phyloP scores from a whole-genome alignment of 2,329 filamentous ascomycete species.

The Fusarium nodosum region DNA sequence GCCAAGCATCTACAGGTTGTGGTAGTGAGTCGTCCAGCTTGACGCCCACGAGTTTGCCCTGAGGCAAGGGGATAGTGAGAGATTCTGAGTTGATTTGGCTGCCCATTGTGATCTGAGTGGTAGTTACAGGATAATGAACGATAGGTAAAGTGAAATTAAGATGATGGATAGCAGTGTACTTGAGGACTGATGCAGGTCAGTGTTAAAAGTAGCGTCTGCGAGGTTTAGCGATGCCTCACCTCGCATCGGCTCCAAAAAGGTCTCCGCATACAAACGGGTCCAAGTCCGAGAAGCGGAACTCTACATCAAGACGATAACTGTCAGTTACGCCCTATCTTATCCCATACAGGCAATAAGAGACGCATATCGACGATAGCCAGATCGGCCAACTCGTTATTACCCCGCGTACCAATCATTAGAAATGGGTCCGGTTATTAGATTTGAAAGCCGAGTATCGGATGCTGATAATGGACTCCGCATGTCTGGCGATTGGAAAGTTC shows the following conservation, averaged over 20 bases:
- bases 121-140: background rate
- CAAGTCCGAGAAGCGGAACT: constrained; percentile 21
- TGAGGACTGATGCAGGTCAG: background rate
- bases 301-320: constrained; percentile 1
- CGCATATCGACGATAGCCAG: background rate
- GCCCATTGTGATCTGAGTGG: constrained; percentile 30
- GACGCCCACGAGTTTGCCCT: constrained; percentile 44
- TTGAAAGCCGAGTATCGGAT: constrained; percentile 27
- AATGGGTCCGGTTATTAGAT: constrained; percentile 24
- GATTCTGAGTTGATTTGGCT: constrained; percentile 23
- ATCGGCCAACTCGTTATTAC: constrained; percentile 24
- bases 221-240: background rate
- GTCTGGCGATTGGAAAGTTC: background rate
- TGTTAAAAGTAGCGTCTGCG: background rate
- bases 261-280: constrained; percentile 15
- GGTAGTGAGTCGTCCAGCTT: constrained; percentile 39
- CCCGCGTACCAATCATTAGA: constrained; percentile 17
- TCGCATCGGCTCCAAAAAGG: constrained; percentile 30
- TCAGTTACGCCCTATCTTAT: constrained; percentile 3
- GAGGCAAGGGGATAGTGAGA: constrained; percentile 36
- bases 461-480: constrained; percentile 13
- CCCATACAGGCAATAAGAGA: background rate
- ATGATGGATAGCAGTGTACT: constrained; percentile 4
- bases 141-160: background rate
- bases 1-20: constrained; percentile 57